These are phyloP conservation scores for Roridomyces roridus DNA, from an alignment of 768 basidiomycete species.

Conservation along the genomic window DNA sequence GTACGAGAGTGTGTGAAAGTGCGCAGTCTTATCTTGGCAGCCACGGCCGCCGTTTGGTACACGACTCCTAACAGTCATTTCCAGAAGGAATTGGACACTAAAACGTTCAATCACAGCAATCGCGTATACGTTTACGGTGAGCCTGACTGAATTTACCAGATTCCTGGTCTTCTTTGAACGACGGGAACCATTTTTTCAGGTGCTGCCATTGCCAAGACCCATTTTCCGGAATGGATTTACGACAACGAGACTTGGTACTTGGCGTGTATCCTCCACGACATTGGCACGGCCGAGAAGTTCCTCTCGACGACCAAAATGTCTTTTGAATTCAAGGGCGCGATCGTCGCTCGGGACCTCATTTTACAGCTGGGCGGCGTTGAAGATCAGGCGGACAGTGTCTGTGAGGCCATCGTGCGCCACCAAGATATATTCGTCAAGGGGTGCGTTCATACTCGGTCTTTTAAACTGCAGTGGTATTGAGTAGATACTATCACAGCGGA, in stretches of 20 bases:
- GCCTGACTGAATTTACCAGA: conserved; percentile 7
- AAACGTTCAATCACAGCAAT: conserved; percentile 55
- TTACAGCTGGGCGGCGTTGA: conserved; percentile 46
- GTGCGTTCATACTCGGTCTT: conserved; percentile 29
- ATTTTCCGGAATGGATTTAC: conserved; percentile 55
- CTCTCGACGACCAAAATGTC: conserved; percentile 59
- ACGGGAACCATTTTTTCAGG: conserved; percentile 36
- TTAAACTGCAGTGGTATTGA: not conserved
- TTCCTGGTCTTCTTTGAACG: too few relatives aligned
- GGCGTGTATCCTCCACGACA: conserved; percentile 58
- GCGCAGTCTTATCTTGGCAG: too few relatives aligned
- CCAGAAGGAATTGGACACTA: conserved; percentile 49
- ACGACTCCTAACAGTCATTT: too few relatives aligned
- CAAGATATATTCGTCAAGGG: conserved; percentile 54
- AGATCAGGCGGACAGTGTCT: conserved; percentile 59
- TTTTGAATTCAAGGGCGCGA: conserved; percentile 62
- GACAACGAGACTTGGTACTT: conserved; percentile 58
- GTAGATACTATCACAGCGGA: conserved; percentile 41
- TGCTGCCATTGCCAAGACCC: conserved; percentile 50
- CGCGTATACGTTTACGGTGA: conserved; percentile 58
- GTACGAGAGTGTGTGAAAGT: conserved; percentile 48
- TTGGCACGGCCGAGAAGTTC: conserved; percentile 55
- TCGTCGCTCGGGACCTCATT: conserved; percentile 56
- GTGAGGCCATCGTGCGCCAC: conserved; percentile 57
- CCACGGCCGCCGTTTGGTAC: not conserved